Base-by-base conservation (phyloP, 2,329 filamentous ascomycete genomes). In the Orbilia quercus region DNA sequence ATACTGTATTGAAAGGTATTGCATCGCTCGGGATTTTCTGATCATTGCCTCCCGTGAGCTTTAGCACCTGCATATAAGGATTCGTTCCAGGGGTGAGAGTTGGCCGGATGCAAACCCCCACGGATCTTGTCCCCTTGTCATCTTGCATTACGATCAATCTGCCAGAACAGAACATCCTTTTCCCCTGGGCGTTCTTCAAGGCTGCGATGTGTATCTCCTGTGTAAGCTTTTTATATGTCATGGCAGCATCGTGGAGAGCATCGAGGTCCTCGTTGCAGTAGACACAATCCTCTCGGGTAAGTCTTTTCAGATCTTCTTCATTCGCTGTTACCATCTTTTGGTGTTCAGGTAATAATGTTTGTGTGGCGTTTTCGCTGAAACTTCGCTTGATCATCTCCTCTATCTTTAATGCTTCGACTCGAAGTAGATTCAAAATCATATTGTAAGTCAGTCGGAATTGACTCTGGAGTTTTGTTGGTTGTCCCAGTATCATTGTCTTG, bases 371-470 rank as follows among this genome's bases (percentile, higher is more conserved):
- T 81, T 99, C 95, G 58, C 94, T 97, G 84, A 99, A 99, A 80
- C 93, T 97, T 76, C 95, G 90, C 85, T 99, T 99, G 84, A 99
- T 99, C 95, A 99, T 99, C 82, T 99, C 95, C 80, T 99, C 95
- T 77, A 99, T 98, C 83, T 97, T 98, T 76, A 99, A 82, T 1
- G 95, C 95, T 81, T 99, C 95, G 1, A 99, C 95, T 36, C 95
- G 90, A 53, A 99, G 84, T 31, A 99, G 84, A 79, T 98, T 99
- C 28, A 99, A 84, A 73, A 99, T 99, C 95, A 99, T 99, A 82
- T 98, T 99, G 84, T 99, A 99, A 0, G 96, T 99, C 51, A 99
- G 84, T 73, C 95, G 88, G 84, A 99, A 99, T 79, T 99, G 95
- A 5, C 94, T 98, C 50, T 92, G 88, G 53, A 99, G 85, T 82